Evolutionary conservation across 2,329 filamentous ascomycete genomes (phyloP).

Genomic region (Alternaria sp.): DNA sequence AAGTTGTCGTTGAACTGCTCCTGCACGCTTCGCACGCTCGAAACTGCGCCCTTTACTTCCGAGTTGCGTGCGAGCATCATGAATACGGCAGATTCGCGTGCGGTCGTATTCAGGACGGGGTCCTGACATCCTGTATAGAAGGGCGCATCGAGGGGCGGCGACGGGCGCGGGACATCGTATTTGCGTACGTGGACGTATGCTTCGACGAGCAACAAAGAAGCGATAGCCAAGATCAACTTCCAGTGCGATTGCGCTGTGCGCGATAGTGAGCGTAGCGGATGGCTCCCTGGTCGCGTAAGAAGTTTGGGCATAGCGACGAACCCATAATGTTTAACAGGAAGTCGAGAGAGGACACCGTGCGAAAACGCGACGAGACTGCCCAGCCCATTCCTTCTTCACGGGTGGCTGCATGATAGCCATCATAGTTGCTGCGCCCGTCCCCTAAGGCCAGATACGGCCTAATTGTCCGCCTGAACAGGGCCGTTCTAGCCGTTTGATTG

Average conservation of each 20-base stretch:
- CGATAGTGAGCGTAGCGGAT: background rate
- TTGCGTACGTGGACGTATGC: slow-evolving; percentile 12
- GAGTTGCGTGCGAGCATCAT: slow-evolving; percentile 88
- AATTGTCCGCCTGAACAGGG: background rate
- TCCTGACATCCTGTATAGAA: slow-evolving; percentile 19
- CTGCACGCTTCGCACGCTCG: slow-evolving; percentile 69
- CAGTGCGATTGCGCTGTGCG: slow-evolving; percentile 5
- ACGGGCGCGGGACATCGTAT: slow-evolving; percentile 8
- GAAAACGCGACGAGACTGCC: background rate
- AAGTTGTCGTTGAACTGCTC: slow-evolving; percentile 95
- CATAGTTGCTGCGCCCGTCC: background rate
- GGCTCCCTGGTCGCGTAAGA: background rate
- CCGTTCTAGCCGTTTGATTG: background rate
- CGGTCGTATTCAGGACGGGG: slow-evolving; percentile 30
- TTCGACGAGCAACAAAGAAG: slow-evolving; percentile 10
- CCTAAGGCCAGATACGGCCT: background rate
- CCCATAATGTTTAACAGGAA: background rate
- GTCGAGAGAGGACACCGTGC: background rate
- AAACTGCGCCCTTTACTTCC: slow-evolving; percentile 79
- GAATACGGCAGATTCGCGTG: slow-evolving; percentile 87
- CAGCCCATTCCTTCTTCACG: background rate
- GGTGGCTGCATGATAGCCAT: background rate
- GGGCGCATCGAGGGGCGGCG: slow-evolving; percentile 14
- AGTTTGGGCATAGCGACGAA: background rate
- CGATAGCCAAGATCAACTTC: slow-evolving; percentile 6